phyloP scores from a whole-genome alignment of 495 filamentous ascomycete genomes.

The Ascodesmis nigricans region DNA sequence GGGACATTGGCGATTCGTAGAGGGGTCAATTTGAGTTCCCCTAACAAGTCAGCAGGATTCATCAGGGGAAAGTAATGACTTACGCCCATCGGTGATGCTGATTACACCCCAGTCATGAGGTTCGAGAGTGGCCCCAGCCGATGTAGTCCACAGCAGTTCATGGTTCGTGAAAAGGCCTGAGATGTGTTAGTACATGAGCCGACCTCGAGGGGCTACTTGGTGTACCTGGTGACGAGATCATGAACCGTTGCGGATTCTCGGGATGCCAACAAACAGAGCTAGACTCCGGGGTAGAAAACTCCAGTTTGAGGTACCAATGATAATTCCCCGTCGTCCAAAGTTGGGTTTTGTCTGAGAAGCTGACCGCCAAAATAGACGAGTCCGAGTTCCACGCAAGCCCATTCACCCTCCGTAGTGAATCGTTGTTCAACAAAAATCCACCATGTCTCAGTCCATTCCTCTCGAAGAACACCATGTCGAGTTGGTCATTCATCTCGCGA shows the following conservation, averaged over 20 bases:
- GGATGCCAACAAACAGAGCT: slow-evolving; percentile 51
- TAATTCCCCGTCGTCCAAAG: slow-evolving; percentile 97
- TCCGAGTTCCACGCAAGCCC: slow-evolving; percentile 66
- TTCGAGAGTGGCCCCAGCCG: slow-evolving; percentile 39
- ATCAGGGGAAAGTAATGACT: slow-evolving; percentile 22
- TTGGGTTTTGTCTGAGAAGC: slow-evolving; percentile 51
- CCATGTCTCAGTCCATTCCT: slow-evolving; percentile 87
- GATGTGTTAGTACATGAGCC: slow-evolving; percentile 13
- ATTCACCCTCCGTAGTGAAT: slow-evolving; percentile 34
- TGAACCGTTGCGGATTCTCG: slow-evolving; percentile 50
- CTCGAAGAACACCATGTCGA: slow-evolving; percentile 91
- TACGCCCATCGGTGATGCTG: slow-evolving; percentile 71
- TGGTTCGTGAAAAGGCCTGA: slow-evolving; percentile 33
- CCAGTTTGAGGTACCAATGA: slow-evolving; percentile 96
- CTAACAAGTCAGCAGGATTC: slow-evolving; percentile 19
- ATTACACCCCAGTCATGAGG: slow-evolving; percentile 64
- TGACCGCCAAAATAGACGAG: slow-evolving; percentile 71
- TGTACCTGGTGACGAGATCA: slow-evolving; percentile 27
- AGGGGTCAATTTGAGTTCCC: slow-evolving; percentile 60
- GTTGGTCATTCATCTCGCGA: slow-evolving; percentile 41
- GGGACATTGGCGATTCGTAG: slow-evolving; percentile 65
- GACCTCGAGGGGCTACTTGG: slow-evolving; percentile 3
- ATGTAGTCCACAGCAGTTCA: slow-evolving; percentile 48
- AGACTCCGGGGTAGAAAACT: slow-evolving; percentile 28
- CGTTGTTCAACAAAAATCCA: slow-evolving; percentile 53